A percentile compares a stretch with the other conserved stretches of the same genome.
These are phyloP conservation scores for Rosellinia necatrix DNA, from an alignment of 2,329 filamentous ascomycete genomes.

Conservation along the genomic window DNA sequence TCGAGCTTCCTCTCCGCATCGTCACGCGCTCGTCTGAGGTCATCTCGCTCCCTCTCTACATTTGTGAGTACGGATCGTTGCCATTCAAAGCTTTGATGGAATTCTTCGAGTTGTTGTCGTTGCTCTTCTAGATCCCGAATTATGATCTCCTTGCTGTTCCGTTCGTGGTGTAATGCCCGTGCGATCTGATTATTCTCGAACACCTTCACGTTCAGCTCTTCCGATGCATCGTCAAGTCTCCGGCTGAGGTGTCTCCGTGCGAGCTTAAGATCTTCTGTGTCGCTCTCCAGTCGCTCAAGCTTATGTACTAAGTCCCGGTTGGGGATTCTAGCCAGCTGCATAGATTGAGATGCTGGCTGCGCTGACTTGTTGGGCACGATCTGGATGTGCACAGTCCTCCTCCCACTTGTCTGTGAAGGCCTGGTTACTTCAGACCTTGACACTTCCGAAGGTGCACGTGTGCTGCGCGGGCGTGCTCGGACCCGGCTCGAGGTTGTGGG, in stretches of 20 bases:
- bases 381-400: slow-evolving; percentile 40
- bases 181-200: slow-evolving; percentile 41
- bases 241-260: slow-evolving; percentile 38
- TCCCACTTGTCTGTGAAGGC: slow-evolving; percentile 32
- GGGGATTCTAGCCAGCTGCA: slow-evolving; percentile 35
- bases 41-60: slow-evolving; percentile 44
- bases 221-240: slow-evolving; percentile 40
- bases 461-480: slow-evolving; percentile 35
- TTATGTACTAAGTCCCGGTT: slow-evolving; percentile 41
- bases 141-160: slow-evolving; percentile 41
- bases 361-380: slow-evolving; percentile 32
- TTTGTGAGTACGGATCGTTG: slow-evolving; percentile 38
- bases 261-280: slow-evolving; percentile 40
- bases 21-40: slow-evolving; percentile 36
- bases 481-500: slow-evolving; percentile 31
- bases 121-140: slow-evolving; percentile 43
- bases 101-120: slow-evolving; percentile 43
- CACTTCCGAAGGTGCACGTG: slow-evolving; percentile 32
- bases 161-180: slow-evolving; percentile 37
- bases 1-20: slow-evolving; percentile 34
- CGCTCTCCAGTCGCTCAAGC: slow-evolving; percentile 45
- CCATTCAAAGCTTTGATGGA: slow-evolving; percentile 42
- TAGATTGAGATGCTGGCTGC: slow-evolving; percentile 29
- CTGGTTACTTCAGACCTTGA: slow-evolving; percentile 33
- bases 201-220: slow-evolving; percentile 36